Percentiles rank a stretch among this genome's conserved stretches.
phyloP scores from a whole-genome alignment of 2,329 filamentous ascomycete genomes.

The Pleurostoma richardsiae region DNA sequence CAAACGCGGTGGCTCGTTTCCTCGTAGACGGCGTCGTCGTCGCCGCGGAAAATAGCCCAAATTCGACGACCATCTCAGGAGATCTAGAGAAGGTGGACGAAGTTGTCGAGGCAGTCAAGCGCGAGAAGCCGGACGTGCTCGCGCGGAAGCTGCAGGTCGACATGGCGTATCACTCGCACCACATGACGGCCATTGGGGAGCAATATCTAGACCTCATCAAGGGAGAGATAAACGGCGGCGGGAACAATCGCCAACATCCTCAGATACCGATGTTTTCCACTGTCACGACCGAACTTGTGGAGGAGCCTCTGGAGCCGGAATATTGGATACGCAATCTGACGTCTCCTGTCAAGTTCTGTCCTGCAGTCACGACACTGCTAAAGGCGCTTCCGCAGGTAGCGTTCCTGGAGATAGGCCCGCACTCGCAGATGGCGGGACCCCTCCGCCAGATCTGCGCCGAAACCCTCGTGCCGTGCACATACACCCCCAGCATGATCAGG shows the following conservation, averaged over 20 bases:
- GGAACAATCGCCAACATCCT: not conserved
- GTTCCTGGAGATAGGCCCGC: conserved; percentile 9
- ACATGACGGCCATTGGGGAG: conserved; percentile 4
- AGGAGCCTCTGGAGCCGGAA: not conserved
- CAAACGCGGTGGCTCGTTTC: not conserved
- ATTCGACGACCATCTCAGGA: conserved; percentile 3
- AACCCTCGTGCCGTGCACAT: not conserved
- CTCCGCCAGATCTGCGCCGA: conserved; percentile 7
- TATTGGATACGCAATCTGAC: conserved; percentile 5
- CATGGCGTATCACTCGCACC: conserved; percentile 10
- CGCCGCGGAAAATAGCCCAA: conserved; percentile 2
- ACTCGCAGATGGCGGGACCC: conserved; percentile 5
- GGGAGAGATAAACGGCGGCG: not conserved
- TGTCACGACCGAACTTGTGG: not conserved
- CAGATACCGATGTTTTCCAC: not conserved
- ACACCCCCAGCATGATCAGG: not conserved
- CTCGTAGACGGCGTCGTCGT: not conserved
- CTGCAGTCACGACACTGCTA: not conserved
- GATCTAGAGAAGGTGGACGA: not conserved
- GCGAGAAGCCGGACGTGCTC: not conserved
- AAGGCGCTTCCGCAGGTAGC: not conserved
- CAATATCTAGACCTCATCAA: not conserved
- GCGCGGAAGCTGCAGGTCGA: conserved; percentile 9
- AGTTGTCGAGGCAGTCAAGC: not conserved
- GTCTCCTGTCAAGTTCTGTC: conserved; percentile 2